Evolutionary conservation across 2,329 filamentous ascomycete genomes (phyloP), one percentile per base, ranked within the genome.

Genomic region (Elsinoe necatrix): DNA sequence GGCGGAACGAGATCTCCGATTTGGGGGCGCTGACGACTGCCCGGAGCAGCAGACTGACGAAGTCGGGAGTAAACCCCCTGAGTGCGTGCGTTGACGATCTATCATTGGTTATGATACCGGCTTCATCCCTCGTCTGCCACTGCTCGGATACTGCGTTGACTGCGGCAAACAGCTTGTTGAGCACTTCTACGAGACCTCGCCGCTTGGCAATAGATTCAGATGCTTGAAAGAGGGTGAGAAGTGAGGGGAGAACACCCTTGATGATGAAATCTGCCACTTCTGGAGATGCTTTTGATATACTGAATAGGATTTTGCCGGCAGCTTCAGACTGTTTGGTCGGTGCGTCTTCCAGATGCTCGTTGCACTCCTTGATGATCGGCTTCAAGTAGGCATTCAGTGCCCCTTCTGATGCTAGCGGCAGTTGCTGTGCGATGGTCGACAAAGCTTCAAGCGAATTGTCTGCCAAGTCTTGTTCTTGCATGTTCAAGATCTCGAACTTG

Each of bases 281-380:
- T 0, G 75, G 68, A 16, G 80, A 82, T 4, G 80, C 77, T 45
- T 77, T 73, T 1, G 81, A 77, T 9, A 84, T 69, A 5, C 77
- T 77, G 35, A 76, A 72, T 14, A 86, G 65, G 16, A 86, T 84
- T 23, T 80, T 77, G 16, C 81, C 81, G 2, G 82, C 77, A 8
- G 82, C 82, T 63, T 81, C 80, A 2, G 83, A 84, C 64, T 86
- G 81, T 65, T 85, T 85, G 4, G 83, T 83, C 43, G 83, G 82
- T 5, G 84, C 83, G 64, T 86, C 83, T 63, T 82, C 80, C 3
- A 86, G 72, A 63, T 85, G 82, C 60, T 86, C 81, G 59, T 84
- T 81, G 65, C 83, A 85, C 68, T 86, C 84, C 62, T 83, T 83
- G 45, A 79, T 79, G 58, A 86, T 77, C 1, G 82, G 79, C 45